Base-by-base conservation (phyloP, 306 rosid species). In the Sicyos baderoa region DNA sequence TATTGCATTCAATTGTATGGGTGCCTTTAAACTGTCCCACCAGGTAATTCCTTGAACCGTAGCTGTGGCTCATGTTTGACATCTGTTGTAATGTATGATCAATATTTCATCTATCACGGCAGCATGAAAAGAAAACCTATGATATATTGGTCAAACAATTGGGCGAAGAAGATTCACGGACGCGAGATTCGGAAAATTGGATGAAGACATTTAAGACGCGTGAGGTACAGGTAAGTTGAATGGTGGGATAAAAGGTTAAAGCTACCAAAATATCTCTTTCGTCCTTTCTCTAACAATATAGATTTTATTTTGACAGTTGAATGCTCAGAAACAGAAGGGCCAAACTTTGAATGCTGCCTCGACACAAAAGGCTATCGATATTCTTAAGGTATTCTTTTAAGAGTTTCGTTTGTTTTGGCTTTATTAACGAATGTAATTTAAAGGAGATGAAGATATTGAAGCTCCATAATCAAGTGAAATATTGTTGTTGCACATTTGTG, bases 311-410 rank as follows among this genome's bases (percentile, higher is more conserved):
- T 60, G 72, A 61, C 80, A 94, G 99, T 71, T 83, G 86, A 88
- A 81, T 83, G 99, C 99, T 44, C 97, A 94, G 77, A 94, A 94
- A 82, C 97, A 90, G 70, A 94, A 94, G 75, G 99, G 96, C 80
- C 95, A 94, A 86, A 83, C 90, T 72, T 49, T 88, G 80, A 83
- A 88, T 79, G 91, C 96, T 11, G 84, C 87, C 60, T 88, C 97
- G 10, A 82, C 99, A 75, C 95, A 94, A 77, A 90, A 88, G 77
- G 96, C 99, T 16, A 80, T 94, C 23, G 96, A 94, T 80, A 77
- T 94, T 62, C 78, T 94, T 72, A 94, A 94, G 97, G 99, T 94
- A 76, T 35, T 63, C 45, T 63, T 63, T 40, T 37, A 40, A 42
- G 29, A n/a, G n/a, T n/a, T n/a, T n/a, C n/a, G n/a, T n/a, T n/a